Base-by-base conservation (phyloP, 352 stramenopile species). In the Globisporangium spiculum region DNA sequence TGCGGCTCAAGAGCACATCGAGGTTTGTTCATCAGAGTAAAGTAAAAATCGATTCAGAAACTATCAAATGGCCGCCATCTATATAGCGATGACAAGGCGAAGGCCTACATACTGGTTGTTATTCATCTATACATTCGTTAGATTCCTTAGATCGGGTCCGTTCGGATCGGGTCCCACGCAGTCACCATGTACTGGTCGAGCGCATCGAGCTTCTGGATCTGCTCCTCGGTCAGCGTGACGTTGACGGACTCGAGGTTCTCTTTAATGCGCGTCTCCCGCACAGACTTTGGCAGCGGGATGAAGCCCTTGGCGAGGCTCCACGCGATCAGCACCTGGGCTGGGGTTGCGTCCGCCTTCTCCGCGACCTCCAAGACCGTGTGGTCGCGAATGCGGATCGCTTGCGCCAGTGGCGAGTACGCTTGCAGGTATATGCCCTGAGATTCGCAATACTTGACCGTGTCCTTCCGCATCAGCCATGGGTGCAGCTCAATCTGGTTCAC, bases 401-500 rank as follows among this genome's bases (percentile, higher is more conserved):
- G 63, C 6, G 71, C 80, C 4, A 89, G 6, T 60, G 77, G 80
- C 36, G 81, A 91, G 69, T 91, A 93, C 16, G 80, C 85, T 67
- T 87, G 69, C 1, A 91, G 66, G 1, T 61, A 72, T 76, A 58
- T 89, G 8, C 56, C 75, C 10, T 84, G 65, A 4, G 65, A n/a
- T 20, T 86, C 62, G 73, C 78, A 87, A 69, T 85, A 97, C 36
- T 82, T 71, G 9, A 92, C 76, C 4, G 81, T 71, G 27, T 90
- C 85, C 30, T 64, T 60, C 7, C 86, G 82, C 24, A 79, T 81
- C 1, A 90, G 69, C 73, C 84, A 97, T 12, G 88, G 87, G 63
- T 92, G 79, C 59, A 93, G 77, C 62, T 92, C 80, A 30, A 97
- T 77, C 67, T 96, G 87, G 76, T 97, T 94, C 66, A 94, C 89